Base-by-base conservation (phyloP, 495 filamentous ascomycete genomes). In the Chlorociboria aeruginascens region DNA sequence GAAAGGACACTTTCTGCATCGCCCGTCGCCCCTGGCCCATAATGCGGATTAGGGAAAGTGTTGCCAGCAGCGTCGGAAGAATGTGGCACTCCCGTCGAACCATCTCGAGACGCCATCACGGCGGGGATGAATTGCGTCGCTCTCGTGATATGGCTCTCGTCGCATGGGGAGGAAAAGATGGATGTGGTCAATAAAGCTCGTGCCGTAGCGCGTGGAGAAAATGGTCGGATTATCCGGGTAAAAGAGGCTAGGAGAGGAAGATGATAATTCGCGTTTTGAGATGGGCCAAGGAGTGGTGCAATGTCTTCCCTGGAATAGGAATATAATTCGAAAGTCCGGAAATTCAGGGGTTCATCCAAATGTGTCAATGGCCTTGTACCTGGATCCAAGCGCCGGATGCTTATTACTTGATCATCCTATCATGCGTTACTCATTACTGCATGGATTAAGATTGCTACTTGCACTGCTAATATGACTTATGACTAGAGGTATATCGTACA, bases 1-100 rank as follows among this genome's bases (percentile, higher is more conserved):
- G 87, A 94, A 31, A 94, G 85, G 44, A 87, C 72, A 58, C 80
- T 84, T 40, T 71, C 71, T 34, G 74, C 69, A 37, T 69, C 66
- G 42, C 57, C 53, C 14, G 45, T 45, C 12, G 52, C 52, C 38
- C 48, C 51, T 1, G 17, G 54, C 33, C 45, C 59, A 52, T 40
- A 57, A 14, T 68, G 65, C 32, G 66, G 63, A 43, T 65, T 65
- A 2, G 68, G 64, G 36, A 69, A 67, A 30, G 56, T 60, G 46
- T 67, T 66, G 45, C 65, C 63, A 25, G 1, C 20, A 25, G 20
- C 4, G 43, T 63, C 55, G 52, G 53, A 48, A 6, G 56, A 52
- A 43, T 68, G 64, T 43, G 66, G 64, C 32, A 52, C 55, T 6
- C 64, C 59, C 43, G 34, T 37, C 43, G 54, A 44, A 37, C 35